Base-by-base conservation (phyloP, 805 yeast genomes). In the Kodamaea neixiangensis region DNA sequence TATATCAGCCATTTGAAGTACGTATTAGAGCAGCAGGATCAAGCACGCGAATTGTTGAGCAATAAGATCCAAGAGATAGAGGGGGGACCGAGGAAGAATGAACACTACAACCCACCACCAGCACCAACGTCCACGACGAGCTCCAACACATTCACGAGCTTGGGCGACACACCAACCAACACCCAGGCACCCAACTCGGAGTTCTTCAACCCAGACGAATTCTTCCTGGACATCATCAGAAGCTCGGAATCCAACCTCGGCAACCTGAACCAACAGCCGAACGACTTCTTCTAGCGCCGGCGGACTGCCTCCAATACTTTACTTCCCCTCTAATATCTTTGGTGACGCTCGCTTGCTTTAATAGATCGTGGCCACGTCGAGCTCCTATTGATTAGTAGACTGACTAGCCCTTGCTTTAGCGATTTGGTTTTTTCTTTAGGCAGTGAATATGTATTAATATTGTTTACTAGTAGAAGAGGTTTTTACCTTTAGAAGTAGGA, bases 1-100 rank as follows among this genome's bases (percentile, higher is more conserved):
- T 91, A 92, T 65, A 82, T 91, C 43, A 73, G 67, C 7, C 86
- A 85, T 64, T 73, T 90, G 54, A 78, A 82, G 54, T 77, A 79
- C 48, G 89, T 87, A 4, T 69, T 85, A 59, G 69, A 72, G 5
- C 71, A 72, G 46, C 94, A 87, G 63, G 81, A 79, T 38, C 64
- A 65, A 19, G 70, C 84, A 52, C 67, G 77, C 48, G 64, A 57
- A 1, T 70, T 73, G 17, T 64, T 87, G 44, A 37, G 33, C 17
- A 25, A 37, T 1, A 37, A 45, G 44, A 55, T 55, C 13, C 47
- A 29, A 5, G 31, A n/a, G 4, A n/a, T 53, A 13, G 42, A 53
- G 45, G 19, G 45, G n/a, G 25, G 19, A 17, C 29, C 15, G 18
- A 33, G 47, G 29, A 17, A 14, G 5, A 14, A 19, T 7, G 33